Conservation (phyloP, 768 basidiomycete species). For the Candolleomyces eurysporus region DNA sequence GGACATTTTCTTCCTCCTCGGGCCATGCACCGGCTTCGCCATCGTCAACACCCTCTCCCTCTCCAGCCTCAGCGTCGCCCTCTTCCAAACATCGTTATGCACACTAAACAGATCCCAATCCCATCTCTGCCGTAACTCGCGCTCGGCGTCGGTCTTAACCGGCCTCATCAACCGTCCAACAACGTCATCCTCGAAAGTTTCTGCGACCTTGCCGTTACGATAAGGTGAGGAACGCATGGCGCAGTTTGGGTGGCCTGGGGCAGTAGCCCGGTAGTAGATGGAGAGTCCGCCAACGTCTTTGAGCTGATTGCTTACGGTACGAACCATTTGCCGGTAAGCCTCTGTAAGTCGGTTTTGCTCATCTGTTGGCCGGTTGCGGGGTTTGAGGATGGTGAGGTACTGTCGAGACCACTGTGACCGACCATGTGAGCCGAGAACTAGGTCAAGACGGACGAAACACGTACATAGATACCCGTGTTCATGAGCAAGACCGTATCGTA, state of each 20-base stretch:
- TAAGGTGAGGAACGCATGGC: constrained; percentile 4
- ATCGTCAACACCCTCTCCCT: neutral
- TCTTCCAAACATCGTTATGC: constrained; percentile 16
- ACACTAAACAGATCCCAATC: constrained; percentile 18
- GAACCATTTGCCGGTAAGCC: constrained; percentile 26
- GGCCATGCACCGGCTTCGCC: neutral
- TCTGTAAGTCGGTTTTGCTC: constrained; percentile 27
- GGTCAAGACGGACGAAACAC: neutral
- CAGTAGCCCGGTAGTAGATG: constrained; percentile 14
- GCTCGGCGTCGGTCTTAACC: neutral
- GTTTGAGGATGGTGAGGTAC: constrained; percentile 25
- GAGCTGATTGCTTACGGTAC: constrained; percentile 1
- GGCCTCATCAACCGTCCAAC: constrained; percentile 1
- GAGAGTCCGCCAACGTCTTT: constrained; percentile 5
- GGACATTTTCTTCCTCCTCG: neutral
- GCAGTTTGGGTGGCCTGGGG: constrained; percentile 14
- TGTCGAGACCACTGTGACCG: constrained; percentile 25
- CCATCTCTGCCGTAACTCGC: constrained; percentile 3
- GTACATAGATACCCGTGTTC: constrained; percentile 27
- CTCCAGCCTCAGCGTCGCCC: constrained; percentile 13
- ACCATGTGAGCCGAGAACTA: neutral
- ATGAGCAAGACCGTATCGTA: constrained; percentile 25
- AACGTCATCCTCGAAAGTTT: constrained; percentile 4
- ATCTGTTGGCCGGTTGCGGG: constrained; percentile 18
- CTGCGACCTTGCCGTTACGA: neutral